Evolutionary conservation across 495 filamentous ascomycete species (phyloP), one percentile per base, ranked within the genome.

Genomic region (Aspergillus incahuasiensis): DNA sequence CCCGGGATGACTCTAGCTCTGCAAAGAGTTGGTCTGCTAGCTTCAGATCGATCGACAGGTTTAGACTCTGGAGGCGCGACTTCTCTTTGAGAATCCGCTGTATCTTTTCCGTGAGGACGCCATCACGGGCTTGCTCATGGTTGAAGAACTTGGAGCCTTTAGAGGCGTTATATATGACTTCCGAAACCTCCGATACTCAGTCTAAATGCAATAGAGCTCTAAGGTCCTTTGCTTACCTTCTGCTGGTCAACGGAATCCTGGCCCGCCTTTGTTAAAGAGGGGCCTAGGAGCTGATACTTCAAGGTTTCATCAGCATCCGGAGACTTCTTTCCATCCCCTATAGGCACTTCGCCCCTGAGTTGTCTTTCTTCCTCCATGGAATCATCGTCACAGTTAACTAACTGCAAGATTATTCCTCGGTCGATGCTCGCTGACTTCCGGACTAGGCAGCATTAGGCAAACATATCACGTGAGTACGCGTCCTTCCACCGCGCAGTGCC

Each of bases 91-190:
- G 66, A 25, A 97, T 91, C 34, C 82, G 82, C 50, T 88, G 86
- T 60, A 97, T 96, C 70, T 95, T 96, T 47, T 84, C 75, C 0
- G 95, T 96, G 32, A 97, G 82, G 47, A 82, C 80, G 59, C 85
- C 85, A 75, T 97, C 95, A 56, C 84, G 83, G 49, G 71, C 76
- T 66, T 95, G 88, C 64, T 97, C 95, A 60, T 91, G 89, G 62
- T 88, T 90, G 78, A 97, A 99, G 75, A 88, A 99, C 66, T 96
- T 97, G 54, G 90, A 96, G 21, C 95, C 95, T 68, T 91, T 96
- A 12, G 91, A 96, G 12, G 94, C 92, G 70, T 95, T 89, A 72
- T 96, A 97, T 48, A 99, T 99, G 55, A 99, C 84, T 68, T 97
- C 91, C 0, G 91, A 92, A n/a, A 96, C 88, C 83, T 88, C 50